Evolutionary conservation across 2,329 filamentous ascomycete genomes (phyloP).

Genomic region (Xylariaceae sp.): DNA sequence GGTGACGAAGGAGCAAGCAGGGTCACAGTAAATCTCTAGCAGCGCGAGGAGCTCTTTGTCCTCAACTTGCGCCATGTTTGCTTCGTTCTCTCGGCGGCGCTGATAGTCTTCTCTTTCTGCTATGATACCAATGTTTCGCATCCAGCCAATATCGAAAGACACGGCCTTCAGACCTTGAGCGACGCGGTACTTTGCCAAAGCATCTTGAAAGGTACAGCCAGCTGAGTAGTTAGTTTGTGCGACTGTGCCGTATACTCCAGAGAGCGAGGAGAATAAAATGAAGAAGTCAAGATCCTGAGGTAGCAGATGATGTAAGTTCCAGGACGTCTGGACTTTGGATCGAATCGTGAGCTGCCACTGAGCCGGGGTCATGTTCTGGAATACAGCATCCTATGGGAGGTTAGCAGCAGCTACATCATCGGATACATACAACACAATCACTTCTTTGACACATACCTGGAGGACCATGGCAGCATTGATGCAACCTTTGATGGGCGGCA

Average conservation of each 20-base stretch:
- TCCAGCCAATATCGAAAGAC: conserved; percentile 14
- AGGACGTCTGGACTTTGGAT: conserved; percentile 14
- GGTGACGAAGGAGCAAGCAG: conserved; percentile 6
- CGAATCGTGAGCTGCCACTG: conserved; percentile 10
- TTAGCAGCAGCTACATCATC: no score
- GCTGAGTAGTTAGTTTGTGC: conserved; percentile 15
- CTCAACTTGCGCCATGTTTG: conserved; percentile 21
- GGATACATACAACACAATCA: no score
- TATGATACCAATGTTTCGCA: conserved; percentile 10
- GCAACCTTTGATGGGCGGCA: conserved; percentile 37
- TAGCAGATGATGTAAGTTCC: conserved; percentile 12
- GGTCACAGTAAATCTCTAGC: conserved; percentile 22
- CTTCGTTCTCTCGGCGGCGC: conserved; percentile 10
- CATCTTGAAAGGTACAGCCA: conserved; percentile 11
- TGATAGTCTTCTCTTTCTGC: conserved; percentile 12
- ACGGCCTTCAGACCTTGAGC: conserved; percentile 1
- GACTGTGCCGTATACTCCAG: conserved; percentile 5
- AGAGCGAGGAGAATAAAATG: conserved; percentile 11
- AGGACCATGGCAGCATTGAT: conserved; percentile 43
- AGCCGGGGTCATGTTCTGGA: conserved; percentile 14
- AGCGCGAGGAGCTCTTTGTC: conserved; percentile 22
- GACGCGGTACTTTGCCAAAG: conserved; percentile 7
- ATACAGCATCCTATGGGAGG: conserved; percentile 7
- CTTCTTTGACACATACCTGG: conserved; percentile 9
- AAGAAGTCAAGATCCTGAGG: conserved; percentile 16